Evolutionary conservation across 2,329 filamentous ascomycete species (phyloP), one percentile per base, ranked within the genome.

Genomic region (Beauveria australis): DNA sequence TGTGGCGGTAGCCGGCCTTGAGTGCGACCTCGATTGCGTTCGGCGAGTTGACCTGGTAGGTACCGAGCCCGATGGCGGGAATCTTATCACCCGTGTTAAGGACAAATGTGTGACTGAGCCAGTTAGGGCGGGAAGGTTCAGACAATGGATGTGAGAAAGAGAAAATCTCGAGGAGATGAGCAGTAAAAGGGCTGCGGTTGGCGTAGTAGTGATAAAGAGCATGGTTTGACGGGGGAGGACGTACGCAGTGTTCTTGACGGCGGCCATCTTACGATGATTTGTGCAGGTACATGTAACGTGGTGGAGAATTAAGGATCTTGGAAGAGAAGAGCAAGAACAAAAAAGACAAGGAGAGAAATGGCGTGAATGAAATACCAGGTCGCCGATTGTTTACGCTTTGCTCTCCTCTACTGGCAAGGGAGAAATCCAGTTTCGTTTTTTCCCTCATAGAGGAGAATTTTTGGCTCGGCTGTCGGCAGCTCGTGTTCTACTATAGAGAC

Each of bases 21-120:
- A 92, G 79, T 28, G 89, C 89, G 40, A 78, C 78, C 74, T 89
- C 84, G 65, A 93, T 89, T 59, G 90, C 90, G 58, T 82, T 76
- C 66, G 82, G 79, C 60, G 87, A 85, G 68, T 80, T 72, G 53
- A 88, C 90, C 70, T 91, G 88, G 89, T 89, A 92, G 60, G 89
- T 92, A 60, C 89, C 89, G 51, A 92, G 80, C 63, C 89, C 89
- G 65, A 92, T 74, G 67, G 86, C 86, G 61, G 89, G 88, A 63
- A 94, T 94, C 76, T 89, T 86, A 73, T 83, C 87, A 62, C 90
- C 89, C 59, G 86, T 87, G 76, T 90, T 89, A 73, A 91, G 83
- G 66, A 82, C 85, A 71, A 86, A 88, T 69, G 84, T 82, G 40
- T 62, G 64, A n/a, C 63, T 64, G 57, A 56, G 5, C 19, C 30